Evolutionary conservation across 805 yeast species (phyloP).

Genomic region (Spathaspora arborariae): DNA sequence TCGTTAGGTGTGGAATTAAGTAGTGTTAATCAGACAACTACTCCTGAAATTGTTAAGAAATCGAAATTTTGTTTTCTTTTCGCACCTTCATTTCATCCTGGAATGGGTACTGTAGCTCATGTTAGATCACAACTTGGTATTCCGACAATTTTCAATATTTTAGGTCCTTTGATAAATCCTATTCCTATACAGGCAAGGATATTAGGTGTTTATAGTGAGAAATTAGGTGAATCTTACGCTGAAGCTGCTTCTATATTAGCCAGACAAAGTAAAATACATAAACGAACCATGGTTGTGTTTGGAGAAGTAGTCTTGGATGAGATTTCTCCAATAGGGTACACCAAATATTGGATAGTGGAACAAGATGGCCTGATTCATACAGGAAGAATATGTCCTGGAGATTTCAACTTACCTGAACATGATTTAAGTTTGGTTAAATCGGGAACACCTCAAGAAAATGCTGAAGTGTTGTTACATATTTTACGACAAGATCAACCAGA

Average conservation of each 20-base stretch:
- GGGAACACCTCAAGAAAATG: slow-evolving; percentile 87
- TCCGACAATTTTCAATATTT: slow-evolving; percentile 89
- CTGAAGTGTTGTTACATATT: slow-evolving; percentile 47
- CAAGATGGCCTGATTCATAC: slow-evolving; percentile 38
- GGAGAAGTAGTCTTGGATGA: slow-evolving; percentile 93
- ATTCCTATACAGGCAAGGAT: slow-evolving; percentile 76
- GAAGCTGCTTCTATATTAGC: slow-evolving; percentile 70
- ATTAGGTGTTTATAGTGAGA: slow-evolving; percentile 82
- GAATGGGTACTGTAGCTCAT: slow-evolving; percentile 78
- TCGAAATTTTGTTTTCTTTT: slow-evolving; percentile 65
- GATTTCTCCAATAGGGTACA: slow-evolving; percentile 82
- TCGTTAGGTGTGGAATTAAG: slow-evolving; percentile 80
- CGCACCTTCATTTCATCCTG: slow-evolving; percentile 94
- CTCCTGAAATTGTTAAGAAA: slow-evolving; percentile 53
- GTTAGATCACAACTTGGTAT: slow-evolving; percentile 78
- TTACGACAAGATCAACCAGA: slow-evolving; percentile 43
- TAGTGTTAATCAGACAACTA: slow-evolving; percentile 58
- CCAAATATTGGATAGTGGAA: slow-evolving; percentile 73
- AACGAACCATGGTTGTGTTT: slow-evolving; percentile 80
- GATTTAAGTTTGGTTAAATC: slow-evolving; percentile 64
- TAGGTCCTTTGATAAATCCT: slow-evolving; percentile 95
- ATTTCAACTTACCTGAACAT: slow-evolving; percentile 80
- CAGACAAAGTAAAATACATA: slow-evolving; percentile 39
- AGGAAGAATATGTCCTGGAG: slow-evolving; percentile 58
- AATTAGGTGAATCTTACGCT: slow-evolving; percentile 80